A percentile compares a stretch with the other conserved stretches of the same genome.
Conservation (phyloP, 805 yeast species). For the Hanseniaspora occidentalis region DNA sequence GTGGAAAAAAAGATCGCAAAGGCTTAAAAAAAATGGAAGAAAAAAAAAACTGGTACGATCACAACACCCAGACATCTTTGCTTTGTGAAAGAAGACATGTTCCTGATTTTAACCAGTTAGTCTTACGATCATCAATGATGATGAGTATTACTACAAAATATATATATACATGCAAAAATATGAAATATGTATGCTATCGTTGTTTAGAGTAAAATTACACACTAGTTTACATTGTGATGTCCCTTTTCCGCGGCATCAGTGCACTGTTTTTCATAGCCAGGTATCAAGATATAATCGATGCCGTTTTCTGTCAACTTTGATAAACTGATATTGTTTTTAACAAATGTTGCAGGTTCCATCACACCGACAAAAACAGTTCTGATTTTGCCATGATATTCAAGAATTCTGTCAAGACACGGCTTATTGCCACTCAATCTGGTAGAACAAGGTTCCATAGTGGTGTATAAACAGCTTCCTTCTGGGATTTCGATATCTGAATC, state of each 20-base stretch:
- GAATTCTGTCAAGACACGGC: slow-evolving; percentile 77
- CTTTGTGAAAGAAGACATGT: too few species aligned
- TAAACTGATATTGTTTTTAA: slow-evolving; percentile 59
- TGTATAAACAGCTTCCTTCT: slow-evolving; percentile 66
- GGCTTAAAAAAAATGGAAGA: too few species aligned
- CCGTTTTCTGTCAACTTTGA: slow-evolving; percentile 40
- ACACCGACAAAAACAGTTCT: slow-evolving; percentile 83
- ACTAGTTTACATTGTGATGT: slow-evolving; percentile 29
- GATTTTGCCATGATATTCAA: slow-evolving; percentile 37
- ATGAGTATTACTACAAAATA: too few species aligned
- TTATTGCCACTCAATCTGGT: slow-evolving; percentile 75
- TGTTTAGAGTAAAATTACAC: neutral
- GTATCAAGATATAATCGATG: slow-evolving; percentile 63
- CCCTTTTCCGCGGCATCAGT: slow-evolving; percentile 63
- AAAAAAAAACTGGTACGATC: too few species aligned
- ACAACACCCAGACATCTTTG: too few species aligned
- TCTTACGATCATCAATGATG: too few species aligned
- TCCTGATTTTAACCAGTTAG: too few species aligned
- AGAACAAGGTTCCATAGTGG: slow-evolving; percentile 97
- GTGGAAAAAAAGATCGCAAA: too few species aligned
- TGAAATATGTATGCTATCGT: too few species aligned
- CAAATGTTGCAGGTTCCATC: slow-evolving; percentile 79
- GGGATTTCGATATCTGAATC: slow-evolving; percentile 38
- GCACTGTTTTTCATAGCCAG: slow-evolving; percentile 69
- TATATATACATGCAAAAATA: too few species aligned